Base-by-base conservation (phyloP, 768 basidiomycete genomes). In the Cyathus striatus region DNA sequence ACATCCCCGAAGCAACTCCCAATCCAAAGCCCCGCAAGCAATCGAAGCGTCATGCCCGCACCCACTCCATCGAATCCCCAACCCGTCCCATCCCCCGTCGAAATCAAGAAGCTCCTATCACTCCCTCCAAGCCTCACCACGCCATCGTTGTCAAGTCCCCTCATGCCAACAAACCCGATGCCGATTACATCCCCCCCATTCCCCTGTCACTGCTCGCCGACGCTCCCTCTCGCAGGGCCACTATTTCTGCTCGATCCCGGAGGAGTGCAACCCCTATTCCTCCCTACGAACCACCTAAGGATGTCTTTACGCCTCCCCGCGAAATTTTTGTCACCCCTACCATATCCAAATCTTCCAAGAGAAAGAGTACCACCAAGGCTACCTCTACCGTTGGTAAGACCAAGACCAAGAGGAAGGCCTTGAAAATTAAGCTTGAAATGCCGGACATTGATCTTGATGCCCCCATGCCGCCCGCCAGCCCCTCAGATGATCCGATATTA, bases 401-500 rank as follows among this genome's bases (percentile, higher is more conserved):
- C 4, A 18, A 46, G 24, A 44, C 48, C 46, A 51, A 44, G 24
- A 41, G 43, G 21, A 36, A 49, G 35, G 35, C 14, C 3, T 3
- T 20, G 3, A 37, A 37, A 17, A 38, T 50, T 1, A 90, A 89
- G 70, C 76, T 66, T 44, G 86, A 89, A 51, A 72, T 76, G 3
- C 85, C 85, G 0, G 75, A 76, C 14, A 66, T 86, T 48, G 76
- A 86, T 51, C 60, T 84, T 22, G 69, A 57, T 38, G 67, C 55
- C 12, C 80, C 81, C 3, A 70, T 79, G 51, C 79, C 83, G 6
- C 88, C 87, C 1, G 69, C 84, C 0, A 86, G 83, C 41, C 87
- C 87, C 2, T 77, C 77, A 1, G 87, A 90, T 26, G 87, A 90
- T 51, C 87, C 87, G 0, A 58, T 90, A 0, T 63, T 90, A 2